Percentiles rank a stretch among this genome's conserved stretches.
Evolutionary conservation across 2,329 filamentous ascomycete species (phyloP).

Genomic region (Exophiala sideris): DNA sequence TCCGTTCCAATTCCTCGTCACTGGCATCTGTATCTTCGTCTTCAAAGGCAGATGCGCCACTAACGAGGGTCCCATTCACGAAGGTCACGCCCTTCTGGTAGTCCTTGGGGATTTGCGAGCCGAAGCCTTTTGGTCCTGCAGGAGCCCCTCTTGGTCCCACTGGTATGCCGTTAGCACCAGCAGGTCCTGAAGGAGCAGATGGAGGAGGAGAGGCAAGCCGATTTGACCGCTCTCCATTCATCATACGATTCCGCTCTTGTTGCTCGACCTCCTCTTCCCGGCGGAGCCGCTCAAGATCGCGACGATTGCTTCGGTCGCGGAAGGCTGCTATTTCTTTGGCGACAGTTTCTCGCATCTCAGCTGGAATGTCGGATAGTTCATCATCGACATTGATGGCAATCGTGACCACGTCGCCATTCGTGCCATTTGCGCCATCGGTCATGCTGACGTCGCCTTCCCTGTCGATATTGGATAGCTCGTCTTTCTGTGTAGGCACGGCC

Average conservation of each 20-base stretch:
- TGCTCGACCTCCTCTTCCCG: conserved; percentile 91
- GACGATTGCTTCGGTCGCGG: conserved; percentile 80
- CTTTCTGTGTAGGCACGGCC: conserved; percentile 44
- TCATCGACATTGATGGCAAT: conserved; percentile 86
- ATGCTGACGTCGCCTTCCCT: conserved; percentile 66
- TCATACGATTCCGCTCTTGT: conserved; percentile 65
- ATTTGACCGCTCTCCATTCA: conserved; percentile 61
- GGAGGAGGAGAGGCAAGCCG: conserved; percentile 70
- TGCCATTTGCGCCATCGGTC: conserved; percentile 44
- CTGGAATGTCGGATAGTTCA: conserved; percentile 89
- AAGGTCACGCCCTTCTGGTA: conserved; percentile 78
- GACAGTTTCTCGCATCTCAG: conserved; percentile 93
- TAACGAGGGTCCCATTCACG: conserved; percentile 71
- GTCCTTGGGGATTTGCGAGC: conserved; percentile 63
- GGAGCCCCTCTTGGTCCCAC: conserved; percentile 73
- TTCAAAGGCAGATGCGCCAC: conserved; percentile 58
- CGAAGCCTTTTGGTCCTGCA: conserved; percentile 64
- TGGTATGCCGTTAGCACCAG: conserved; percentile 70
- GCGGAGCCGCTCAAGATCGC: conserved; percentile 82
- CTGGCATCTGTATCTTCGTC: conserved; percentile 85
- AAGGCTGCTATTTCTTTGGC: conserved; percentile 93
- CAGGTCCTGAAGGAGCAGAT: conserved; percentile 59
- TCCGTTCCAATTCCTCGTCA: conserved; percentile 77
- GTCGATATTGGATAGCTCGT: conserved; percentile 51
- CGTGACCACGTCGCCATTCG: conserved; percentile 69